These are phyloP conservation scores for Gamsiella multidivaricata DNA, from an alignment of 192 early-diverging fungal genomes.

Conservation along the genomic window DNA sequence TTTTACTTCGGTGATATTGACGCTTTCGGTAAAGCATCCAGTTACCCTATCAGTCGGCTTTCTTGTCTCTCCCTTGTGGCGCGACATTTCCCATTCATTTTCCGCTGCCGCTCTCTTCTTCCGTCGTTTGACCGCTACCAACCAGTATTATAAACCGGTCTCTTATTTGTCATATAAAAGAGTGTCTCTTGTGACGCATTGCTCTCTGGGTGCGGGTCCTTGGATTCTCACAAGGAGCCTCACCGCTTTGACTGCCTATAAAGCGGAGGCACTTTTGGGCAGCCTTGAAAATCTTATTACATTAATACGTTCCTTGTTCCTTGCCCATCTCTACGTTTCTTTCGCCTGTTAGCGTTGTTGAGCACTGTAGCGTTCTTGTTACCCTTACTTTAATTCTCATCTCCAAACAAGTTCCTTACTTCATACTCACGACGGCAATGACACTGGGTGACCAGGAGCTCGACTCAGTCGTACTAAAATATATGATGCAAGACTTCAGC, in stretches of 20 bases:
- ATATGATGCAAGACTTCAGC: slow-evolving; percentile 23
- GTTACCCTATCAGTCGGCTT: too few species aligned
- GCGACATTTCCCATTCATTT: too few species aligned
- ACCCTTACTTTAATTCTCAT: neutral
- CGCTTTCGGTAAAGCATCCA: too few species aligned
- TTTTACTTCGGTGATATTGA: too few species aligned
- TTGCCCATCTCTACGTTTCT: neutral
- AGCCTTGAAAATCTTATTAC: neutral
- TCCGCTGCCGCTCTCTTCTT: neutral
- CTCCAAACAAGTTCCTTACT: neutral
- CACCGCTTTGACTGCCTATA: slow-evolving; percentile 19
- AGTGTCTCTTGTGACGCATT: too few species aligned
- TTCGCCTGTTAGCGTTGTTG: neutral
- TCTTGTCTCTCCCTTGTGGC: too few species aligned
- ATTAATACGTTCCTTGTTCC: neutral
- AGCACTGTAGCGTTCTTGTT: too few species aligned
- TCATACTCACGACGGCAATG: neutral
- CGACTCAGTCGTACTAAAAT: slow-evolving; percentile 1
- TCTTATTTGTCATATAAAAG: too few species aligned
- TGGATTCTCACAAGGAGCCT: slow-evolving; percentile 3
- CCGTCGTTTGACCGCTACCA: neutral
- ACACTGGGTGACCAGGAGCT: neutral
- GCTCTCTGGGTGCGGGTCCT: neutral
- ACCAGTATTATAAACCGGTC: too few species aligned
- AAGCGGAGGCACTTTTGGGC: slow-evolving; percentile 8